phyloP scores from a whole-genome alignment of 2,329 filamentous ascomycete genomes.

The Onygenales sp. region DNA sequence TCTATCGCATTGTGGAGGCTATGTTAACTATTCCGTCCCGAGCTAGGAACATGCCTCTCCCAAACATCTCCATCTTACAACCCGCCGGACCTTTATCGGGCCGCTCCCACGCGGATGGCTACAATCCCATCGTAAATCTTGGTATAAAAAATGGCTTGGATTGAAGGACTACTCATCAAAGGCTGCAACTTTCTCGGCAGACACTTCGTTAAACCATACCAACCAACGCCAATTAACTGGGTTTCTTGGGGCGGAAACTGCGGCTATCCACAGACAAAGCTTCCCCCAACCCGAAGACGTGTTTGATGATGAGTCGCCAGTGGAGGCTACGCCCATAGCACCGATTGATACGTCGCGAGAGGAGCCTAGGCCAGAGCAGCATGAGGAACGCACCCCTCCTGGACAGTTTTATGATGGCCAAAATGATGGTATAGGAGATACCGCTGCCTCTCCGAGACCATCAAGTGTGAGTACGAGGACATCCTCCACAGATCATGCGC shows the following conservation, averaged over 20 bases:
- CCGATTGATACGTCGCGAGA: conserved; percentile 6
- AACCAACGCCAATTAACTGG: conserved; percentile 26
- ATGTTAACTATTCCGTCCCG: neutral
- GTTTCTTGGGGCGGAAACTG: conserved; percentile 19
- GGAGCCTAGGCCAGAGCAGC: neutral
- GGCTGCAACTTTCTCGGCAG: conserved; percentile 43
- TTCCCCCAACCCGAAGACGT: conserved; percentile 27
- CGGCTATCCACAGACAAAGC: conserved; percentile 16
- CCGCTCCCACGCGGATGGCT: conserved; percentile 58
- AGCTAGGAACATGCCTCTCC: conserved; percentile 50
- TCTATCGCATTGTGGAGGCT: neutral
- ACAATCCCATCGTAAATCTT: conserved; percentile 52
- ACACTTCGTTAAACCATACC: conserved; percentile 28
- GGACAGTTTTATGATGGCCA: neutral
- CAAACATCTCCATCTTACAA: conserved; percentile 53
- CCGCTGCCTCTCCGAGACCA: neutral
- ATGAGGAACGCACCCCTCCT: neutral
- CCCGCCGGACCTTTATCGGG: conserved; percentile 54
- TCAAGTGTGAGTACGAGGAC: neutral
- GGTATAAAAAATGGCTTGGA: conserved; percentile 44
- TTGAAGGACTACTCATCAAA: conserved; percentile 38
- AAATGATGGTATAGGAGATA: neutral
- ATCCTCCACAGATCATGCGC: neutral
- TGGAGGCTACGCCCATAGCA: conserved; percentile 5
- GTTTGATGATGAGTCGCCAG: conserved; percentile 14